Evolutionary conservation across 805 yeast species (phyloP).

Genomic region (Cephaloascus fragrans): DNA sequence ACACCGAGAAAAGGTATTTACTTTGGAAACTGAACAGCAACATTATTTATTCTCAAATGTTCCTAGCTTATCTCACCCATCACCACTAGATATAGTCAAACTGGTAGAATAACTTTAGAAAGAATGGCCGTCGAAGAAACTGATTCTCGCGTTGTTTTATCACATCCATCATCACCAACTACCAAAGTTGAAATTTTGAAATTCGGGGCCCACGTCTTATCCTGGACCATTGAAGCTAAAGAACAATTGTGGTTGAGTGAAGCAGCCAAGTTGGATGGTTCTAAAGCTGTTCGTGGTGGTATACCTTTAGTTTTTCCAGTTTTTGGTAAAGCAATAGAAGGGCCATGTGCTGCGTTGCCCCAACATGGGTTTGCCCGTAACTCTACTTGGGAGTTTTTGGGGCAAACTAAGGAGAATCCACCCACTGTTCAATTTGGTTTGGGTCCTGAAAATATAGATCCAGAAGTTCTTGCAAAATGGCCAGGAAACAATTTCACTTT

Average conservation of each 20-base stretch:
- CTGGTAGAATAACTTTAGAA: too few species aligned
- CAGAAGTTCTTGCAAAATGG: slow-evolving; percentile 52
- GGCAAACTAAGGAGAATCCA: slow-evolving; percentile 61
- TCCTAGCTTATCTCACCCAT: too few species aligned
- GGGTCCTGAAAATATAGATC: slow-evolving; percentile 72
- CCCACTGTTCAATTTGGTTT: slow-evolving; percentile 86
- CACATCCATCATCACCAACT: slow-evolving; percentile 39
- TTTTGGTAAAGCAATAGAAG: slow-evolving; percentile 61
- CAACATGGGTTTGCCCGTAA: slow-evolving; percentile 96
- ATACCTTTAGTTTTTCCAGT: slow-evolving; percentile 94
- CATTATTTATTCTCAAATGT: too few species aligned
- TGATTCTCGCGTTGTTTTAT: slow-evolving; percentile 50
- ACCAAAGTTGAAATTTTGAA: slow-evolving; percentile 64
- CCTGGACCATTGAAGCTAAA: slow-evolving; percentile 65
- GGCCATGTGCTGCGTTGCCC: slow-evolving; percentile 62
- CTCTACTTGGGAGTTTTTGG: slow-evolving; percentile 88
- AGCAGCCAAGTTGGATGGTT: slow-evolving; percentile 81
- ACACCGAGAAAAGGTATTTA: too few species aligned
- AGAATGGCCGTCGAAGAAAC: slow-evolving; percentile 62
- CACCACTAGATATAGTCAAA: too few species aligned
- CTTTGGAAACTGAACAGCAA: too few species aligned
- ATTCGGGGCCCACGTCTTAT: slow-evolving; percentile 80
- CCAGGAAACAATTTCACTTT: slow-evolving; percentile 63
- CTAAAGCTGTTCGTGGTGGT: slow-evolving; percentile 95
- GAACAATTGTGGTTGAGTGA: slow-evolving; percentile 80